These are phyloP conservation scores for Termitomyces heimii DNA, from an alignment of 768 basidiomycete species.

Conservation along the genomic window DNA sequence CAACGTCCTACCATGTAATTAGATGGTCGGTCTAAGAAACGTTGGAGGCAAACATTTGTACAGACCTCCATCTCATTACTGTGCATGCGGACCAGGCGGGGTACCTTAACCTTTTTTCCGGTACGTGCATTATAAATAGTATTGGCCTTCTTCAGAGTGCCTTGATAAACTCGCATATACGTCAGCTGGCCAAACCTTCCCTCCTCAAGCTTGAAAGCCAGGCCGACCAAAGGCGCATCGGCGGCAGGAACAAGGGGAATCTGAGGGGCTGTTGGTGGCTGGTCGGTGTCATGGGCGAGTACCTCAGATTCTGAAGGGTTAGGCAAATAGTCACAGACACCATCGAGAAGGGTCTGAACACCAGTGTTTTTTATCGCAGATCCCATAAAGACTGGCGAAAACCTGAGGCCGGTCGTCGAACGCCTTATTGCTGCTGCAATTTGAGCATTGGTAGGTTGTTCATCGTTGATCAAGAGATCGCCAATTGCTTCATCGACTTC, in stretches of 20 bases:
- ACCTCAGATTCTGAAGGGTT: conserved; percentile 77
- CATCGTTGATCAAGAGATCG: conserved; percentile 85
- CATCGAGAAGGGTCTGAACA: conserved; percentile 91
- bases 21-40: background rate
- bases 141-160: conserved; percentile 79
- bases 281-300: conserved; percentile 77
- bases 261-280: conserved; percentile 56
- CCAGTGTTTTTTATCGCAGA: conserved; percentile 97
- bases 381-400: conserved; percentile 95
- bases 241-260: conserved; percentile 80
- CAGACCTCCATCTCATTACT: conserved; percentile 96
- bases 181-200: conserved; percentile 96
- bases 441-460: conserved; percentile 63
- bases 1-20: conserved; percentile 72
- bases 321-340: conserved; percentile 92
- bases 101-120: conserved; percentile 96
- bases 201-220: conserved; percentile 99
- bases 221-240: conserved; percentile 80
- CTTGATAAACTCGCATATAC: conserved; percentile 98
- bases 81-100: conserved; percentile 95
- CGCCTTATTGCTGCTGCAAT: conserved; percentile 85
- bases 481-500: conserved; percentile 96
- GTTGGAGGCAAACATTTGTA: conserved; percentile 12
- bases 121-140: conserved; percentile 90
- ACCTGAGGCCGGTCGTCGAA: conserved; percentile 80